phyloP scores from a whole-genome alignment of 73 alveolate species.

The Stentor roeselii region DNA sequence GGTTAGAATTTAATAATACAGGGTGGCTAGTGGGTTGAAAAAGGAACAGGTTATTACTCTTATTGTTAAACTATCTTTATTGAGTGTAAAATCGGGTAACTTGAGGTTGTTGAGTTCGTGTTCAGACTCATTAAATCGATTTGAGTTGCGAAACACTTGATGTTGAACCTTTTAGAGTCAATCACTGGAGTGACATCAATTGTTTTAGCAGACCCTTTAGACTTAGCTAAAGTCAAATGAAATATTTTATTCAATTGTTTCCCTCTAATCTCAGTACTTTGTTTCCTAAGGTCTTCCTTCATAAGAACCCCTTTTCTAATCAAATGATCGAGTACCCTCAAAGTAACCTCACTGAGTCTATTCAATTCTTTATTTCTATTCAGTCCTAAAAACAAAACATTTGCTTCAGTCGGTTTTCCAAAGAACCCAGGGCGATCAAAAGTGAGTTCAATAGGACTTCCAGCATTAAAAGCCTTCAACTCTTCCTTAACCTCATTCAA shows the following conservation, averaged over 20 bases:
- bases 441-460: slow-evolving; percentile 1
- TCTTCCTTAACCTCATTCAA: not conserved
- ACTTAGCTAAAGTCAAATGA: slow-evolving; percentile 21
- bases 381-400: not conserved
- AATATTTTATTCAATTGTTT: not conserved
- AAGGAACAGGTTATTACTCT: no score
- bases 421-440: not conserved
- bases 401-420: not conserved
- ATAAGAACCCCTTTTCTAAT: not conserved
- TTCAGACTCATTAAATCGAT: not conserved
- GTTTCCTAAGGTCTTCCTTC: not conserved
- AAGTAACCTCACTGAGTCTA: not conserved
- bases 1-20: no score
- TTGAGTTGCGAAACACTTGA: not conserved
- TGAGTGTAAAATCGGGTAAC: not conserved
- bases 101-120: not conserved
- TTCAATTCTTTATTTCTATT: not conserved
- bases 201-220: not conserved
- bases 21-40: no score
- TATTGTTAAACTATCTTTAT: not conserved
- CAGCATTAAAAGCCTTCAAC: not conserved
- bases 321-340: not conserved
- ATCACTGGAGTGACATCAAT: not conserved
- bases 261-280: not conserved
- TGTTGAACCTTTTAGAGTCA: not conserved